phyloP scores from a whole-genome alignment of 352 stramenopile species.

The Phytophthora ramorum region DNA sequence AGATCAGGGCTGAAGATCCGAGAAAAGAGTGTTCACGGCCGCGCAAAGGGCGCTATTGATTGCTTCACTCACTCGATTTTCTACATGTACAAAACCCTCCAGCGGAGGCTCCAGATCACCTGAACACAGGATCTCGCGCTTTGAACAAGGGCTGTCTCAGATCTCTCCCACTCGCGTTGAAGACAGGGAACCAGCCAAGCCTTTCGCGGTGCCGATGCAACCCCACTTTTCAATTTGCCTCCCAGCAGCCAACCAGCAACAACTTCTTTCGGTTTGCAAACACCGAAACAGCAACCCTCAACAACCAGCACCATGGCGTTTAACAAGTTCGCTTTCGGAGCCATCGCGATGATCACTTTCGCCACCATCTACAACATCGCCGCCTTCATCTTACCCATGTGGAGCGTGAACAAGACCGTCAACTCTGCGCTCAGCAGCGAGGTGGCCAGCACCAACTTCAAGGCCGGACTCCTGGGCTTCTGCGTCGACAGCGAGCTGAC shows the following conservation, averaged over 20 bases:
- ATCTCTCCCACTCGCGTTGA: background rate
- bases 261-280: background rate
- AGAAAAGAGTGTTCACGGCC: background rate
- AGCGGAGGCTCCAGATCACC: background rate
- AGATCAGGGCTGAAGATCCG: background rate
- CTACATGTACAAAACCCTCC: background rate
- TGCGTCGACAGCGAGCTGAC: constrained; percentile 28
- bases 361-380: constrained; percentile 29
- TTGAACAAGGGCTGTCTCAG: background rate
- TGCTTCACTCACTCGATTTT: background rate
- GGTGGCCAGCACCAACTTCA: constrained; percentile 31
- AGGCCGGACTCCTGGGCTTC: constrained; percentile 18
- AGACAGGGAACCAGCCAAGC: background rate
- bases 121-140: background rate
- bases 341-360: constrained; percentile 23
- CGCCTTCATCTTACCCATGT: constrained; percentile 24
- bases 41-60: background rate
- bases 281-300: background rate
- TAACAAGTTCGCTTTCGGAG: constrained; percentile 22
- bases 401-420: constrained; percentile 23
- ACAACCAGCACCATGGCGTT: background rate
- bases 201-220: background rate
- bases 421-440: constrained; percentile 17
- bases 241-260: background rate
- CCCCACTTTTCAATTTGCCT: background rate